A percentile compares a stretch with the other conserved stretches of the same genome.
These are phyloP conservation scores for Globisporangium viniferum DNA, from an alignment of 352 stramenopile genomes.

Conservation along the genomic window DNA sequence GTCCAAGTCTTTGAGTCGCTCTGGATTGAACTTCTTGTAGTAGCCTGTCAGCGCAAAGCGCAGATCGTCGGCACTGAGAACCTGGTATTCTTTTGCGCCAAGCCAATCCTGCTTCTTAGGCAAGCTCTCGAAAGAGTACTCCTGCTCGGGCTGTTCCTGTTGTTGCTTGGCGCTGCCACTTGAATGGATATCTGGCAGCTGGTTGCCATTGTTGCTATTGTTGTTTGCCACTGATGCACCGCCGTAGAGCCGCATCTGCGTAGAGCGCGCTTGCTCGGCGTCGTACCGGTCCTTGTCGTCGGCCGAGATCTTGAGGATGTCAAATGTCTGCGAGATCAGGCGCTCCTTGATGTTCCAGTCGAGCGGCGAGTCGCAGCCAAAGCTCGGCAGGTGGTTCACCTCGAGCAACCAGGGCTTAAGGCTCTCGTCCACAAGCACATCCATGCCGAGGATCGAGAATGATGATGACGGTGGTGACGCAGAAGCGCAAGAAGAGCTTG, in stretches of 20 bases:
- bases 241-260: slow-evolving; percentile 67
- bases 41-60: slow-evolving; percentile 41
- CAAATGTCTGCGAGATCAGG: slow-evolving; percentile 91
- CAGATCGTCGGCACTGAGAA: slow-evolving; percentile 35
- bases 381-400: slow-evolving; percentile 96
- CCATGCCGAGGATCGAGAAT: slow-evolving; percentile 95
- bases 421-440: slow-evolving; percentile 94
- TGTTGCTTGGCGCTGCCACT: neutral
- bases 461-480: slow-evolving; percentile 36
- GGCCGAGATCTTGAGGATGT: slow-evolving; percentile 77
- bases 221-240: slow-evolving; percentile 11
- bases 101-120: neutral
- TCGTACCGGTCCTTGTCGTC: slow-evolving; percentile 84
- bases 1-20: slow-evolving; percentile 60
- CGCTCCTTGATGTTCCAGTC: slow-evolving; percentile 95
- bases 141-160: slow-evolving; percentile 19
- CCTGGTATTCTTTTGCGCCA: neutral
- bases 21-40: slow-evolving; percentile 55
- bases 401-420: slow-evolving; percentile 97
- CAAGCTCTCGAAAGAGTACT: neutral
- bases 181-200: slow-evolving; percentile 13
- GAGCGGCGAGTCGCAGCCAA: slow-evolving; percentile 93
- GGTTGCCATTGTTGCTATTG: slow-evolving; percentile 12
- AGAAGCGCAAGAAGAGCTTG: neutral
- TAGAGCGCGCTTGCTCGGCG: slow-evolving; percentile 49